Conservation (phyloP, 106 monocot species). For the Acanthochlamys bracteata region DNA sequence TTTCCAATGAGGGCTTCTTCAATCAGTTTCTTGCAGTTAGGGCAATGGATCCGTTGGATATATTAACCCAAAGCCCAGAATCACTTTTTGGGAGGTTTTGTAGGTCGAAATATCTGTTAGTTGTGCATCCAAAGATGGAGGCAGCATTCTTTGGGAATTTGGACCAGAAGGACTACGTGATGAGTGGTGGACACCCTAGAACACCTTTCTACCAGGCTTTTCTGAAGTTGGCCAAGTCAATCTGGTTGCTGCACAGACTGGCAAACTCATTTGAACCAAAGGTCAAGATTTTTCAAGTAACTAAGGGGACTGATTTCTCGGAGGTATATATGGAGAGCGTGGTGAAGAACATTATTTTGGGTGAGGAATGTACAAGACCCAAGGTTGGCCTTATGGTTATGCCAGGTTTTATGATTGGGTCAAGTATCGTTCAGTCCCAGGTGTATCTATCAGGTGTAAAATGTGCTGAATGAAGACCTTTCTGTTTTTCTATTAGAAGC, state of each 20-base stretch:
- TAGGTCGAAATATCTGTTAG: conserved; percentile 47
- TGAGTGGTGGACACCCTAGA: conserved; percentile 69
- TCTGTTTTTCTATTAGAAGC: neutral
- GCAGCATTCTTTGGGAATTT: conserved; percentile 69
- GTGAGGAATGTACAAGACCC: conserved; percentile 25
- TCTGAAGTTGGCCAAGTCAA: conserved; percentile 59
- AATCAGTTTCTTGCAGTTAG: conserved; percentile 52
- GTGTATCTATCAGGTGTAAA: conserved; percentile 58
- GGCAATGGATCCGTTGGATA: conserved; percentile 63
- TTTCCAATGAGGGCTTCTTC: conserved; percentile 44
- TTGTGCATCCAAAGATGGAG: conserved; percentile 76
- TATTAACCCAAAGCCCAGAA: conserved; percentile 70
- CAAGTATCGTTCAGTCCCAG: conserved; percentile 50
- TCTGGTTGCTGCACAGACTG: conserved; percentile 77
- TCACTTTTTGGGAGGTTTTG: conserved; percentile 81
- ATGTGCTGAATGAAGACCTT: conserved; percentile 31
- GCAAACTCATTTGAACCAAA: conserved; percentile 69
- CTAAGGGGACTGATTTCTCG: conserved; percentile 48
- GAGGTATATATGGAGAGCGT: conserved; percentile 80
- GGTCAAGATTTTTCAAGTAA: conserved; percentile 62
- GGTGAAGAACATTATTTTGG: conserved; percentile 31
- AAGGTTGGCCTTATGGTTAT: conserved; percentile 73
- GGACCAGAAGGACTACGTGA: conserved; percentile 73
- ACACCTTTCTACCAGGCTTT: conserved; percentile 86
- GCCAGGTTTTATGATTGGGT: conserved; percentile 80